Conservation (phyloP, 805 yeast genomes). For the Candida xyloterini region DNA sequence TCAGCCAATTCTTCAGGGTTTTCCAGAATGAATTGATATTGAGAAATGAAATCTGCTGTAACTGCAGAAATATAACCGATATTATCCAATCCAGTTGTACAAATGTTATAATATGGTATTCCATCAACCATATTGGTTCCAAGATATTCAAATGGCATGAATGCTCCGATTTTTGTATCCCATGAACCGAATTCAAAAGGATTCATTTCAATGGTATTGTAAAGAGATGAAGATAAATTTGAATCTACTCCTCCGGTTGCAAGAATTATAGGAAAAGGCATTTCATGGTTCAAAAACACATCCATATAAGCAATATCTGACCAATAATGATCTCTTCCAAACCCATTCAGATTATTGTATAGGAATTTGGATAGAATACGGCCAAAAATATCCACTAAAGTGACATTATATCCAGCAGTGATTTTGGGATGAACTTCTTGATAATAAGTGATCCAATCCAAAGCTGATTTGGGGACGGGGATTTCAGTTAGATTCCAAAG, state of each 20-base stretch:
- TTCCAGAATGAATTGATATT: slow-evolving; percentile 13
- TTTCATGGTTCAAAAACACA: slow-evolving; percentile 52
- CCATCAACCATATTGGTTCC: slow-evolving; percentile 67
- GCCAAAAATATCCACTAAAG: slow-evolving; percentile 73
- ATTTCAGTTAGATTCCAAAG: slow-evolving; percentile 68
- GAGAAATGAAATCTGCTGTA: slow-evolving; percentile 63
- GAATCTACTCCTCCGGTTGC: slow-evolving; percentile 58
- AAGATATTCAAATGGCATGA: slow-evolving; percentile 60
- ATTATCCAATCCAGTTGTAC: slow-evolving; percentile 69
- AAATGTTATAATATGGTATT: slow-evolving; percentile 40
- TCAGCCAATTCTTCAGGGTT: slow-evolving; percentile 7
- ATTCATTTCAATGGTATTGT: slow-evolving; percentile 56
- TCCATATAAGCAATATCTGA: slow-evolving; percentile 54
- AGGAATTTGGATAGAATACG: slow-evolving; percentile 64
- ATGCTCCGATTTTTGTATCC: slow-evolving; percentile 66
- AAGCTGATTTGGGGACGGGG: slow-evolving; percentile 52
- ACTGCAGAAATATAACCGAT: slow-evolving; percentile 76
- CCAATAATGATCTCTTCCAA: slow-evolving; percentile 58
- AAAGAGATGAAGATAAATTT: slow-evolving; percentile 46
- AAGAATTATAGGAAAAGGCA: slow-evolving; percentile 68
- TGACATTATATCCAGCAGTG: slow-evolving; percentile 57
- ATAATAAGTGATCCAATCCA: slow-evolving; percentile 44
- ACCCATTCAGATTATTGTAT: slow-evolving; percentile 53
- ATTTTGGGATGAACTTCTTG: slow-evolving; percentile 48
- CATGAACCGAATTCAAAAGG: slow-evolving; percentile 83